Conservation (phyloP, 2,329 filamentous ascomycete genomes). For the Stagonosporopsis rhizophila region DNA sequence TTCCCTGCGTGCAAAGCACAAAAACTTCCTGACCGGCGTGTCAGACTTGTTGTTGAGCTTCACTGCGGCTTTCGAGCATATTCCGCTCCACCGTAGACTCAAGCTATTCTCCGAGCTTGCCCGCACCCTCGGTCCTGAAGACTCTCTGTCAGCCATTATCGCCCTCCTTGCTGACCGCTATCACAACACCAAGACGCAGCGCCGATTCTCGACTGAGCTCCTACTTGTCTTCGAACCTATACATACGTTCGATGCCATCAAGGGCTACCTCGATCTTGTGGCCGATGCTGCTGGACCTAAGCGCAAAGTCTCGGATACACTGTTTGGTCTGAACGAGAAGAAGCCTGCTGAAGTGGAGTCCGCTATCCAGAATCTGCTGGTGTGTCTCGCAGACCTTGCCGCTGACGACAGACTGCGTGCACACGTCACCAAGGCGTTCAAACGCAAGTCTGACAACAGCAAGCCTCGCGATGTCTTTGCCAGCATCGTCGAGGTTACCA, state of each 20-base stretch:
- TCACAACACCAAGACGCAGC: conserved; percentile 74
- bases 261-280: conserved; percentile 77
- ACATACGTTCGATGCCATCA: conserved; percentile 76
- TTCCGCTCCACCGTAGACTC: conserved; percentile 83
- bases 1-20: conserved; percentile 79
- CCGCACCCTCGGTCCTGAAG: conserved; percentile 81
- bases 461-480: conserved; percentile 44
- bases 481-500: conserved; percentile 50
- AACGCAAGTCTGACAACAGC: conserved; percentile 34
- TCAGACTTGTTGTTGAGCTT: conserved; percentile 95
- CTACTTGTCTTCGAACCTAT: conserved; percentile 75
- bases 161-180: conserved; percentile 93
- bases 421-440: conserved; percentile 43
- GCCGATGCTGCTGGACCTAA: conserved; percentile 78
- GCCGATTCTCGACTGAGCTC: conserved; percentile 77
- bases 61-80: conserved; percentile 94
- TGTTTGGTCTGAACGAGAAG: conserved; percentile 70
- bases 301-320: conserved; percentile 72
- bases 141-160: conserved; percentile 86
- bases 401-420: conserved; percentile 41
- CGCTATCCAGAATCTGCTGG: conserved; percentile 49
- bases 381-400: conserved; percentile 49
- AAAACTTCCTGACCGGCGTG: conserved; percentile 79
- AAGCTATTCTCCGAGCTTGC: conserved; percentile 85
- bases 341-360: conserved; percentile 43